A percentile compares a stretch with the other conserved stretches of the same genome.
phyloP scores from a whole-genome alignment of 1,139 yeast species.

The Pichia sp. region DNA sequence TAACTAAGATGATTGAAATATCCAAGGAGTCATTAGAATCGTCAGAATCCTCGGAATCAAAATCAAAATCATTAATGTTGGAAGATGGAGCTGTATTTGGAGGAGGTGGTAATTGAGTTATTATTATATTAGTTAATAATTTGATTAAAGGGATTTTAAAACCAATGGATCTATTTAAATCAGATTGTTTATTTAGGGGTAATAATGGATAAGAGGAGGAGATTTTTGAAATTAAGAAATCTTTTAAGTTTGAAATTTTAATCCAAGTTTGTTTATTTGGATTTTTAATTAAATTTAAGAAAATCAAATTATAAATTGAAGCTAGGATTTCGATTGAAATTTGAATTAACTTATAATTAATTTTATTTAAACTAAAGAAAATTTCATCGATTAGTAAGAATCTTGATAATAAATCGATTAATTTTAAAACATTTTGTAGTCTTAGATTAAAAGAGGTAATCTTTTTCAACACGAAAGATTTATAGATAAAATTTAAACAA shows the following conservation, averaged over 20 bases:
- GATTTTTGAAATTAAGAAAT: constrained; percentile 34
- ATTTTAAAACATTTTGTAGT: constrained; percentile 15
- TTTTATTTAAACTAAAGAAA: constrained; percentile 11
- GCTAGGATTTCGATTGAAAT: constrained; percentile 23
- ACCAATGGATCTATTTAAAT: constrained; percentile 44
- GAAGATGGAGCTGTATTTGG: constrained; percentile 5
- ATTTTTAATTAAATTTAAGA: constrained; percentile 16
- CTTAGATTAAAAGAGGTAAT: constrained; percentile 19
- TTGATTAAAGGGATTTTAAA: constrained; percentile 63
- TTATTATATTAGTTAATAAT: constrained; percentile 65
- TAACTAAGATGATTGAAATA: constrained; percentile 54
- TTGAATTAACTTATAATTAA: constrained; percentile 21
- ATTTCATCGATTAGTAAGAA: constrained; percentile 14
- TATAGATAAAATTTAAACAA: constrained; percentile 22
- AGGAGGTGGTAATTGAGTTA: constrained; percentile 50
- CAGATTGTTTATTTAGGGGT: constrained; percentile 46
- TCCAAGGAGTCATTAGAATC: constrained; percentile 25
- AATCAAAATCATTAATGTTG: too few relatives aligned
- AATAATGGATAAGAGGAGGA: constrained; percentile 39
- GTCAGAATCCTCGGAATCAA: not conserved
- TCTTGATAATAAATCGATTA: constrained; percentile 20
- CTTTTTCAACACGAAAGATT: constrained; percentile 19
- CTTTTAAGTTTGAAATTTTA: constrained; percentile 39
- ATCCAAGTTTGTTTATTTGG: constrained; percentile 23
- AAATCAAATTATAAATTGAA: constrained; percentile 22